phyloP scores from a whole-genome alignment of 2,329 filamentous ascomycete genomes.

The Cytospora schulzeri region DNA sequence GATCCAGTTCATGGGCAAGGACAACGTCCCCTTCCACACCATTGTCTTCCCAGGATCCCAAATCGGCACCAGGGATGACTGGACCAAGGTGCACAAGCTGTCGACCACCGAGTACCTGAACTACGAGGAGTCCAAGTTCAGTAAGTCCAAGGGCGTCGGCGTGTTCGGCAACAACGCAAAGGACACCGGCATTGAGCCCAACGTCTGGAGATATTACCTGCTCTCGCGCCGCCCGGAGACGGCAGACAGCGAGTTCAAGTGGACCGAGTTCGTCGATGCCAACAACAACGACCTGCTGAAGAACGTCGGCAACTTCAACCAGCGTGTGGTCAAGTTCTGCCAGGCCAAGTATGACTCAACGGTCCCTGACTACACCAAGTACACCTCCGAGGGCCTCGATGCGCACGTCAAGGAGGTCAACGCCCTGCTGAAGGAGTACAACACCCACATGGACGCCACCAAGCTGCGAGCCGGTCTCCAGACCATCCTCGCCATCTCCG shows the following conservation, averaged over 20 bases:
- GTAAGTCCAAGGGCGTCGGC: slow-evolving; percentile 84
- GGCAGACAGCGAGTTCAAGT: slow-evolving; percentile 74
- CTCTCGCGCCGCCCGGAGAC: slow-evolving; percentile 73
- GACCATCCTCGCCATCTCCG: slow-evolving; percentile 68
- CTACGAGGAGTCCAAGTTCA: slow-evolving; percentile 89
- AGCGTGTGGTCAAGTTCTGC: slow-evolving; percentile 64
- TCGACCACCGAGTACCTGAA: slow-evolving; percentile 90
- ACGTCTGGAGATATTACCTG: slow-evolving; percentile 78
- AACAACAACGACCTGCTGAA: slow-evolving; percentile 74
- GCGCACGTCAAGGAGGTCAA: slow-evolving; percentile 66
- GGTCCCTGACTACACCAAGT: slow-evolving; percentile 52
- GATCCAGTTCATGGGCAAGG: slow-evolving; percentile 96
- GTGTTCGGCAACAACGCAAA: slow-evolving; percentile 90
- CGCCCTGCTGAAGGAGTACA: slow-evolving; percentile 65
- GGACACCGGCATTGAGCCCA: slow-evolving; percentile 79
- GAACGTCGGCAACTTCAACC: slow-evolving; percentile 64
- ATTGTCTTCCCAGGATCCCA: slow-evolving; percentile 90
- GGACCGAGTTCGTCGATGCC: slow-evolving; percentile 68
- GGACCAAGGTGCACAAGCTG: slow-evolving; percentile 87
- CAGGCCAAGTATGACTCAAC: slow-evolving; percentile 48
- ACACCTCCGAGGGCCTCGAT: slow-evolving; percentile 55
- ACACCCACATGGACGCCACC: slow-evolving; percentile 68
- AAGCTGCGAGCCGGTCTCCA: slow-evolving; percentile 69
- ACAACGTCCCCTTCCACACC: slow-evolving; percentile 80
- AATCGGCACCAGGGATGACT: slow-evolving; percentile 79